Conservation (phyloP, 148 eudicot genomes). For the Fagopyrum tataricum region DNA sequence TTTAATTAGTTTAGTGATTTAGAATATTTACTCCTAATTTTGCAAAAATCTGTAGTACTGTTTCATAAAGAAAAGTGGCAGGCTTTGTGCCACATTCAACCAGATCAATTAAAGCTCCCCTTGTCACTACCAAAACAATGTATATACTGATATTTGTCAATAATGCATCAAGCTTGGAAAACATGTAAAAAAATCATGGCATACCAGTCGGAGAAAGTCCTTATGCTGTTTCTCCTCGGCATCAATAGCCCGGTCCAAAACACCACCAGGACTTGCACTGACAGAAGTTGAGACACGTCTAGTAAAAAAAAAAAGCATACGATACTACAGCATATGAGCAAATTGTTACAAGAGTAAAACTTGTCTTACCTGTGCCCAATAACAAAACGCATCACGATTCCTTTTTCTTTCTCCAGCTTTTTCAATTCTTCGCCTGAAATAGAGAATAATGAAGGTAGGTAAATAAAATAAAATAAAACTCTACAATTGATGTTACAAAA, state of each 20-base stretch:
- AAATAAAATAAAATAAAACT: neutral
- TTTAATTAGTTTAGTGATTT: neutral
- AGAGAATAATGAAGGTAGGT: neutral
- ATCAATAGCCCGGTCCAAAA: conserved; percentile 64
- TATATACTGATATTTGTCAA: neutral
- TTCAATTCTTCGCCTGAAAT: conserved; percentile 39
- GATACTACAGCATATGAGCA: neutral
- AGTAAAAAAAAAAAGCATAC: neutral
- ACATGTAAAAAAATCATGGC: neutral
- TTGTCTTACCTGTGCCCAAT: conserved; percentile 65
- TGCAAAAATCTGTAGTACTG: neutral
- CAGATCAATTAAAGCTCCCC: neutral
- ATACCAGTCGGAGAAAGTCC: conserved; percentile 68
- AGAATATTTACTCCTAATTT: neutral
- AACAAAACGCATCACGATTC: conserved; percentile 61
- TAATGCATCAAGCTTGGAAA: neutral
- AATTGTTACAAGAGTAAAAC: neutral
- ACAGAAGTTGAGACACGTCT: neutral
- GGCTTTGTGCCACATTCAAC: conserved; percentile 6
- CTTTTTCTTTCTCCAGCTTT: conserved; percentile 70
- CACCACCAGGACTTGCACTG: conserved; percentile 70
- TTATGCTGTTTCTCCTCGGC: conserved; percentile 56
- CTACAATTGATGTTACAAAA: neutral
- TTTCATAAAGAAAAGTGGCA: neutral
- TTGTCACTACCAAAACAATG: neutral